Evolutionary conservation across 1,284 basidiomycete species (phyloP).

Genomic region (Marasmius tenuissimus): DNA sequence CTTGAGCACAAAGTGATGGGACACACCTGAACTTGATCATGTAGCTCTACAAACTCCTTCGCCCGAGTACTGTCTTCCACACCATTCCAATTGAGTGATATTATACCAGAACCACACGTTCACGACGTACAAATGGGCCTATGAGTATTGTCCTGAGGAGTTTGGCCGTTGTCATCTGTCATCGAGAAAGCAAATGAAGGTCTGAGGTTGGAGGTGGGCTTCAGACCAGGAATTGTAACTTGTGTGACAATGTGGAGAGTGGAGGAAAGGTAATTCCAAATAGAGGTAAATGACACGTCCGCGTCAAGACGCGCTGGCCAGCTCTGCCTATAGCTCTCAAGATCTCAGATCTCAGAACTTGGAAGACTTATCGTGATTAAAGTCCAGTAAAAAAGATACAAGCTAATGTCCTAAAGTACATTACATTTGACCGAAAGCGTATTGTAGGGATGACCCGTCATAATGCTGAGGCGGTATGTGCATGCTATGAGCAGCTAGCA

Average conservation of each 20-base stretch:
- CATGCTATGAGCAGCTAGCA: constrained; percentile 14
- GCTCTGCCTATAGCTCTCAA: too few relatives aligned
- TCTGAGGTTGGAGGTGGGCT: too few relatives aligned
- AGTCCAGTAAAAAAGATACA: too few relatives aligned
- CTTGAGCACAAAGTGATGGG: background rate
- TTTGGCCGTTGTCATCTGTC: background rate
- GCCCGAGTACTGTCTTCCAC: constrained; percentile 37
- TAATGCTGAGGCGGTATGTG: constrained; percentile 22
- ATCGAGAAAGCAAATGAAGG: too few relatives aligned
- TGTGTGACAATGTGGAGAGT: too few relatives aligned
- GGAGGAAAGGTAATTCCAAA: too few relatives aligned
- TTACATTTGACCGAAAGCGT: constrained; percentile 23
- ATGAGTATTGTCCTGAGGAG: background rate
- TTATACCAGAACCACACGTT: background rate
- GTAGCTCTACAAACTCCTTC: constrained; percentile 78
- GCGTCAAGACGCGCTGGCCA: too few relatives aligned
- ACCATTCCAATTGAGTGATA: background rate
- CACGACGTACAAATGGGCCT: constrained; percentile 5
- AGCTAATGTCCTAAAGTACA: background rate
- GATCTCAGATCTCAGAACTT: too few relatives aligned
- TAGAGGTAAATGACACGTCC: too few relatives aligned
- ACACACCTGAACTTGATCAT: constrained; percentile 71
- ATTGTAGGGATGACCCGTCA: constrained; percentile 31
- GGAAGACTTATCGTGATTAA: too few relatives aligned
- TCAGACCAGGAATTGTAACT: too few relatives aligned